These are phyloP conservation scores for Fusarium solani-melongenae DNA, from an alignment of 2,329 filamentous ascomycete species.

Conservation along the genomic window DNA sequence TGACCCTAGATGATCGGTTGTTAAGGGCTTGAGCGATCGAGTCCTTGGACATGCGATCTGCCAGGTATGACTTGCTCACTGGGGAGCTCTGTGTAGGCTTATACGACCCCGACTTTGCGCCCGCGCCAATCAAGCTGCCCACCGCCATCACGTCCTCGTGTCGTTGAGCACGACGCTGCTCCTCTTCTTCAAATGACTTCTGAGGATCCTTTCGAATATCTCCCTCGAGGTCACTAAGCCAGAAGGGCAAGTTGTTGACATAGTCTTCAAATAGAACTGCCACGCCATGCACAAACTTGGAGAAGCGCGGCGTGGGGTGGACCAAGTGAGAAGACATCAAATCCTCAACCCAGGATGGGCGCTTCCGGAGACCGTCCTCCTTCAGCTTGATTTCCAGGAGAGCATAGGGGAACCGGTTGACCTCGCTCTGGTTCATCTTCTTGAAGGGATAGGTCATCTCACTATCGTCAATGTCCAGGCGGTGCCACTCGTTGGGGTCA, in stretches of 20 bases:
- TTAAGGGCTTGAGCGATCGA: constrained; percentile 45
- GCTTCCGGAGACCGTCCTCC: constrained; percentile 72
- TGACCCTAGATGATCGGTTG: constrained; percentile 37
- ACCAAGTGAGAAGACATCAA: constrained; percentile 93
- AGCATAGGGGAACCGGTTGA: constrained; percentile 89
- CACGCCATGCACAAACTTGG: constrained; percentile 95
- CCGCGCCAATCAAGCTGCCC: constrained; percentile 83
- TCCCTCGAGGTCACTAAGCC: constrained; percentile 89
- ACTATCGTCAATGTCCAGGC: constrained; percentile 85
- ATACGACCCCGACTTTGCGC: constrained; percentile 64
- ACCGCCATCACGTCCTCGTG: constrained; percentile 91
- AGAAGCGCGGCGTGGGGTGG: constrained; percentile 89
- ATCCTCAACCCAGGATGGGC: constrained; percentile 88
- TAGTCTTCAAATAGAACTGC: constrained; percentile 94
- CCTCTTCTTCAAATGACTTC: constrained; percentile 89
- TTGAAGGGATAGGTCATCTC: constrained; percentile 89
- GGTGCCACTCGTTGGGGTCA: constrained; percentile 90
- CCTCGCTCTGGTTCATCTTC: constrained; percentile 88
- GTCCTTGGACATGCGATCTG: constrained; percentile 62
- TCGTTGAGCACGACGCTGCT: constrained; percentile 81
- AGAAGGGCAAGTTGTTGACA: constrained; percentile 96
- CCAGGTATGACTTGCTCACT: constrained; percentile 72
- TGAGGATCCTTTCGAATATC: constrained; percentile 96
- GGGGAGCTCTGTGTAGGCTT: constrained; percentile 74
- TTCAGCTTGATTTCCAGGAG: constrained; percentile 92